Conservation (phyloP, 768 basidiomycete genomes). For the Cystoderma amianthinum region DNA sequence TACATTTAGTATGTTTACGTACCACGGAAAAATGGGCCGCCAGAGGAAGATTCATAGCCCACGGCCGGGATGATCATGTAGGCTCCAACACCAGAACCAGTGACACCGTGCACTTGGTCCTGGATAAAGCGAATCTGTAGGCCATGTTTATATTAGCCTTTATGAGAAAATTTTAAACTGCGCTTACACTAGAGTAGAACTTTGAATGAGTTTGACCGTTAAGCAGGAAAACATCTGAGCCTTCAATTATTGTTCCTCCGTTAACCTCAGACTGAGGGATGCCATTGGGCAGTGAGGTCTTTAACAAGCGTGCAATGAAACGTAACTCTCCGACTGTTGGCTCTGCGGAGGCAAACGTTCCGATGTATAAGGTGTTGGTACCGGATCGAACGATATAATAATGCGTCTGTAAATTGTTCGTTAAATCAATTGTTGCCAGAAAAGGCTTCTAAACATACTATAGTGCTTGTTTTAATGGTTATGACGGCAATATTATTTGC, state of each 20-base stretch:
- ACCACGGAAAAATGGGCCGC: constrained; percentile 44
- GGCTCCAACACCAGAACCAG: constrained; percentile 36
- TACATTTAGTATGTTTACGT: constrained; percentile 1
- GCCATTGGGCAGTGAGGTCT: constrained; percentile 31
- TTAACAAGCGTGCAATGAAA: constrained; percentile 38
- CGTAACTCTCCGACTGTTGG: constrained; percentile 43
- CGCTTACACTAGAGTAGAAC: constrained; percentile 36
- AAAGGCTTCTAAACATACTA: too few relatives aligned
- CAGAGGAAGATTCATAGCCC: constrained; percentile 39
- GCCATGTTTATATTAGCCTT: not conserved
- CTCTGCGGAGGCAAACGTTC: constrained; percentile 39
- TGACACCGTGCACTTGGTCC: constrained; percentile 46
- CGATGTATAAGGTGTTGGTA: constrained; percentile 37
- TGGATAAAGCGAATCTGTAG: constrained; percentile 36
- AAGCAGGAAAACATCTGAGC: constrained; percentile 35
- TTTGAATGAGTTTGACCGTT: constrained; percentile 42
- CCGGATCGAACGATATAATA: constrained; percentile 39
- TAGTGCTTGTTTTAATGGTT: constrained; percentile 35
- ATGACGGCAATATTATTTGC: constrained; percentile 32
- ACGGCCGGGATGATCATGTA: constrained; percentile 37
- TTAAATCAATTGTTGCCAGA: not conserved
- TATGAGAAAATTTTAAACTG: not conserved
- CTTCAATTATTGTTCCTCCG: constrained; percentile 37
- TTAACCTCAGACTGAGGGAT: constrained; percentile 27
- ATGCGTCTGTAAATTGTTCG: constrained; percentile 24